Evolutionary conservation across 2,329 filamentous ascomycete species (phyloP).

Genomic region (Decorospora gaudefroyi): DNA sequence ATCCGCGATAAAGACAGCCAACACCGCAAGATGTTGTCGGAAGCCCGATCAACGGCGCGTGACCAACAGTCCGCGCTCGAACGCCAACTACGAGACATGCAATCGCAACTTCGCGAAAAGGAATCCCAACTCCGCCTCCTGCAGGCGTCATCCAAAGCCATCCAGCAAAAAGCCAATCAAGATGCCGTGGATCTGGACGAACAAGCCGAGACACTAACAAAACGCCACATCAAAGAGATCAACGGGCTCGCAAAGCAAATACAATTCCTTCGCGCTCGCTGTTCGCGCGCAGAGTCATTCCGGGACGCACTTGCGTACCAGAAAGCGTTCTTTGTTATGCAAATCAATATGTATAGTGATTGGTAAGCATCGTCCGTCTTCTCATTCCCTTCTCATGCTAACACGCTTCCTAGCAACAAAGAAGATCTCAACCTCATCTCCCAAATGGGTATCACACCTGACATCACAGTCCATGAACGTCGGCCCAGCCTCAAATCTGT

Average conservation of each 20-base stretch:
- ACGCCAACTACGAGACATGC: conserved; percentile 57
- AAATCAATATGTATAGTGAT: conserved; percentile 81
- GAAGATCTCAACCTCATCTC: conserved; percentile 84
- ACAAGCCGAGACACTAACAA: conserved; percentile 66
- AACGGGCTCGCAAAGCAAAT: conserved; percentile 87
- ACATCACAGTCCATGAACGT: conserved; percentile 51
- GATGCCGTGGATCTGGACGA: conserved; percentile 43
- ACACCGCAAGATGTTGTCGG: conserved; percentile 34
- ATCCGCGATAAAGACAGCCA: conserved; percentile 41
- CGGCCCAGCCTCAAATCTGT: conserved; percentile 56
- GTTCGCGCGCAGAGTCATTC: conserved; percentile 78
- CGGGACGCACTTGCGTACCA: conserved; percentile 80
- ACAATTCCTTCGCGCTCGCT: conserved; percentile 82
- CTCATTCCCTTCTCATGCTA: conserved; percentile 10
- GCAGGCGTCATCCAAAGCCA: conserved; percentile 37
- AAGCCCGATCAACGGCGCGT: conserved; percentile 41
- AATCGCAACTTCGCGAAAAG: conserved; percentile 33
- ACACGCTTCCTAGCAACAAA: conserved; percentile 74
- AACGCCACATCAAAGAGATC: conserved; percentile 73
- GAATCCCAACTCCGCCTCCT: conserved; percentile 33
- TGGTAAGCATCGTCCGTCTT: conserved; percentile 69
- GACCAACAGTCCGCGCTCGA: conserved; percentile 46
- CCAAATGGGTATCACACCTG: conserved; percentile 72
- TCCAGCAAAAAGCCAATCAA: conserved; percentile 37
- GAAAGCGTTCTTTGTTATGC: conserved; percentile 79